phyloP scores from a whole-genome alignment of 805 yeast species.

The Starmerella sirachaensis region DNA sequence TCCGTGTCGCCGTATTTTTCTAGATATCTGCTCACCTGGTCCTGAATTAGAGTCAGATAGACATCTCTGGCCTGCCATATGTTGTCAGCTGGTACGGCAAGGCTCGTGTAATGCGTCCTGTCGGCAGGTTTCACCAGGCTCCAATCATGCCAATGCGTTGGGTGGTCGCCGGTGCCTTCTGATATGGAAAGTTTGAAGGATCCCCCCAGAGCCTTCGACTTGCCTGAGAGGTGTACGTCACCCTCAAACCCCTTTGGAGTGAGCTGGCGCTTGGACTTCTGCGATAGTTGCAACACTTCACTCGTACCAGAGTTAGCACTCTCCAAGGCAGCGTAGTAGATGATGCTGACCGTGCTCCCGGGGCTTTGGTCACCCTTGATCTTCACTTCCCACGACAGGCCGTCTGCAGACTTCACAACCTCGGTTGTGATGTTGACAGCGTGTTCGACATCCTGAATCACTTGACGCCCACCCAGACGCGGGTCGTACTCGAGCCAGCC shows the following conservation, averaged over 20 bases:
- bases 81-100: conserved; percentile 57
- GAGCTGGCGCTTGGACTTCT: conserved; percentile 13
- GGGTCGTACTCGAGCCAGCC: conserved; percentile 89
- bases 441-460: conserved; percentile 53
- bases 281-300: conserved; percentile 27
- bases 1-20: conserved; percentile 27
- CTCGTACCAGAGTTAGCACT: conserved; percentile 30
- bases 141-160: conserved; percentile 41
- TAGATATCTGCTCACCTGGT: conserved; percentile 43
- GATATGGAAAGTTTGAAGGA: conserved; percentile 48
- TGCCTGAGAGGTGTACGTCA: conserved; percentile 37
- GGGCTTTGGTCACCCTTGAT: conserved; percentile 50
- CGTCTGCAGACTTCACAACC: conserved; percentile 64
- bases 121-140: conserved; percentile 24
- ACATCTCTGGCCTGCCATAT: conserved; percentile 73
- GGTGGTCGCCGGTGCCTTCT: conserved; percentile 37
- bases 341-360: conserved; percentile 43
- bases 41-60: conserved; percentile 55
- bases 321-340: conserved; percentile 71
- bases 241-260: conserved; percentile 26
- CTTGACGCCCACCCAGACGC: conserved; percentile 71
- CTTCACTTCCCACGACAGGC: conserved; percentile 64
- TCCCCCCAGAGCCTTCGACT: conserved; percentile 58
- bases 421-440: conserved; percentile 54
- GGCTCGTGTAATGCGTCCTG: conserved; percentile 51